Evolutionary conservation across 495 filamentous ascomycete species (phyloP).

Genomic region (Aspergillus cavernicola): DNA sequence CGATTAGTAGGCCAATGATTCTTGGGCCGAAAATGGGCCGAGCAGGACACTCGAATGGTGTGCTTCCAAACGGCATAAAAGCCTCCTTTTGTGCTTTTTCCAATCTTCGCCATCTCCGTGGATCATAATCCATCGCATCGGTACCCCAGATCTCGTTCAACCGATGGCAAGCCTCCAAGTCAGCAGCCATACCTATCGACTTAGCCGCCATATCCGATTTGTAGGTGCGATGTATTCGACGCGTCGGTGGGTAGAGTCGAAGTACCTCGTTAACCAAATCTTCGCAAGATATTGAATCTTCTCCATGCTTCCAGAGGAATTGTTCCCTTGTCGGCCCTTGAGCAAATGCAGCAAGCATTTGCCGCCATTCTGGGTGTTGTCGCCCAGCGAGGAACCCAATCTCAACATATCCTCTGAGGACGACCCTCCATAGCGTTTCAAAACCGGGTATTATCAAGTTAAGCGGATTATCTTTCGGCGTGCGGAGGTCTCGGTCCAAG

Average conservation of each 20-base stretch:
- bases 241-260: conserved; percentile 61
- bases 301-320: too few species aligned
- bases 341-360: conserved; percentile 27
- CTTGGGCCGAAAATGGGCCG: conserved; percentile 44
- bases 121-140: conserved; percentile 28
- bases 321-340: conserved; percentile 16
- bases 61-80: conserved; percentile 53
- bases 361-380: conserved; percentile 23
- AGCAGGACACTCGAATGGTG: conserved; percentile 51
- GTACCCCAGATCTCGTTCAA: conserved; percentile 26
- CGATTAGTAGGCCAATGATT: conserved; percentile 52
- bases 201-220: conserved; percentile 50
- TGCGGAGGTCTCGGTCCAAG: too few species aligned
- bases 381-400: too few species aligned
- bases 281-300: too few species aligned
- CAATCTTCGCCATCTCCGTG: conserved; percentile 26
- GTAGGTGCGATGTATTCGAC: too few species aligned
- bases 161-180: conserved; percentile 46
- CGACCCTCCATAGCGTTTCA: conserved; percentile 66
- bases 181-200: conserved; percentile 23
- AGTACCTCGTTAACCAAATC: conserved; percentile 51
- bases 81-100: conserved; percentile 19
- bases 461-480: conserved; percentile 44
- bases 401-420: conserved; percentile 40
- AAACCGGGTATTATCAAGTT: conserved; percentile 63